Conservation (phyloP, 129 eudicot genomes). For the Chrysanthemum seticuspe region DNA sequence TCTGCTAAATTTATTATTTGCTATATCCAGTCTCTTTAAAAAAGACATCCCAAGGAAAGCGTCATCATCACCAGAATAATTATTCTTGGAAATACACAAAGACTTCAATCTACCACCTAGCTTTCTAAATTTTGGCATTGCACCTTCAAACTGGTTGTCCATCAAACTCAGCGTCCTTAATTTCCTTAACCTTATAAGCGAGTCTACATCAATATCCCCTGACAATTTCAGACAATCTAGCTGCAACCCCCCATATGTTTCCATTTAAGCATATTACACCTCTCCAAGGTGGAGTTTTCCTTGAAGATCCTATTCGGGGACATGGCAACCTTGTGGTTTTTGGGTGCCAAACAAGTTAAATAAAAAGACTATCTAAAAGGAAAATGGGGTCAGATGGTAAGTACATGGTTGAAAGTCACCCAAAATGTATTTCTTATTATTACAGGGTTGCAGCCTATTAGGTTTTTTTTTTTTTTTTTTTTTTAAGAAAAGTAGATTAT, state of each 20-base stretch:
- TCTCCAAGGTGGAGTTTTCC: conserved; percentile 35
- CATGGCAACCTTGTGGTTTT: too few relatives aligned
- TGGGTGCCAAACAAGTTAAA: too few relatives aligned
- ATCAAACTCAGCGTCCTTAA: conserved; percentile 45
- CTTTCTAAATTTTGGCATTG: conserved; percentile 37
- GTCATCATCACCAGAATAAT: conserved; percentile 42
- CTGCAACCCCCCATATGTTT: conserved; percentile 33
- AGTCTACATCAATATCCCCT: conserved; percentile 42
- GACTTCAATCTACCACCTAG: conserved; percentile 24
- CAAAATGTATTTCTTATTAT: too few relatives aligned
- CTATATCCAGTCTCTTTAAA: conserved; percentile 37
- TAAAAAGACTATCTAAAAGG: too few relatives aligned
- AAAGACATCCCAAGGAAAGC: conserved; percentile 38
- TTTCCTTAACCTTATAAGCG: conserved; percentile 29
- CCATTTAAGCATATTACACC: conserved; percentile 41
- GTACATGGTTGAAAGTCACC: too few relatives aligned
- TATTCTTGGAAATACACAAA: conserved; percentile 39
- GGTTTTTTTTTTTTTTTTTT: too few relatives aligned
- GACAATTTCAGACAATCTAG: conserved; percentile 55
- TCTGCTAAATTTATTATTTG: conserved; percentile 41
- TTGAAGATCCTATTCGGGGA: too few relatives aligned
- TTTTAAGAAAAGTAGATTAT: too few relatives aligned
- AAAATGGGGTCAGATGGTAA: too few relatives aligned
- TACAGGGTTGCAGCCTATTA: too few relatives aligned
- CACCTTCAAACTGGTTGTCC: conserved; percentile 54